Evolutionary conservation across 2,329 filamentous ascomycete genomes (phyloP).

Genomic region (Periconia macrospinosa): DNA sequence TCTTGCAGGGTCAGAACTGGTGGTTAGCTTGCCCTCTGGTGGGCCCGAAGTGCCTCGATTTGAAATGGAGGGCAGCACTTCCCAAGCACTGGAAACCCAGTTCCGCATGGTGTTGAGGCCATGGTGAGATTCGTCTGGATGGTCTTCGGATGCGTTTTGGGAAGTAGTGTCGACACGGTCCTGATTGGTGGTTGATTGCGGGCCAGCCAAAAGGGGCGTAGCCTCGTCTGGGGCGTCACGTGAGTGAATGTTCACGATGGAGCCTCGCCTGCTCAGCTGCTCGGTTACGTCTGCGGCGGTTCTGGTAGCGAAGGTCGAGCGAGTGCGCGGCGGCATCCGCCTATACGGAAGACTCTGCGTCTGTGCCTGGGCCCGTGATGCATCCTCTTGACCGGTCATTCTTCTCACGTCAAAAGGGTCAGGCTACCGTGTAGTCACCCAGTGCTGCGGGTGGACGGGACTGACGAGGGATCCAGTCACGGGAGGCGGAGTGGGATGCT

Average conservation of each 20-base stretch:
- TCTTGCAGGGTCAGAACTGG: constrained; percentile 28
- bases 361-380: constrained; percentile 12
- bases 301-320: constrained; percentile 49
- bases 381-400: constrained; percentile 31
- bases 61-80: constrained; percentile 12
- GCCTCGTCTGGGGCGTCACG: constrained; percentile 28
- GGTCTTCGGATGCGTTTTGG: constrained; percentile 4
- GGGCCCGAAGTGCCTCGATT: constrained; percentile 5
- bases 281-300: constrained; percentile 50
- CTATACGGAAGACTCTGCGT: constrained; percentile 6
- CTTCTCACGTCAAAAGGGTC: constrained; percentile 2
- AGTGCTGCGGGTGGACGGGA: neutral
- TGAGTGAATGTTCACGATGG: constrained; percentile 25
- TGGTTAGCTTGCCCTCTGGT: constrained; percentile 23
- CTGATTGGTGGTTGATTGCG: neutral
- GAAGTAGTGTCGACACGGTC: neutral
- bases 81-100: constrained; percentile 28
- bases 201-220: constrained; percentile 29
- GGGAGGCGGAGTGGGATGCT: constrained; percentile 5
- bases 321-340: constrained; percentile 33
- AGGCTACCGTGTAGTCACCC: too few relatives aligned
- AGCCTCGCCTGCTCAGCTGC: constrained; percentile 46
- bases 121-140: constrained; percentile 20
- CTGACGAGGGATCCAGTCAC: neutral
- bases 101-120: constrained; percentile 21